phyloP scores from a whole-genome alignment of 1,284 basidiomycete species.

The Lentinula novae-zelandiae region DNA sequence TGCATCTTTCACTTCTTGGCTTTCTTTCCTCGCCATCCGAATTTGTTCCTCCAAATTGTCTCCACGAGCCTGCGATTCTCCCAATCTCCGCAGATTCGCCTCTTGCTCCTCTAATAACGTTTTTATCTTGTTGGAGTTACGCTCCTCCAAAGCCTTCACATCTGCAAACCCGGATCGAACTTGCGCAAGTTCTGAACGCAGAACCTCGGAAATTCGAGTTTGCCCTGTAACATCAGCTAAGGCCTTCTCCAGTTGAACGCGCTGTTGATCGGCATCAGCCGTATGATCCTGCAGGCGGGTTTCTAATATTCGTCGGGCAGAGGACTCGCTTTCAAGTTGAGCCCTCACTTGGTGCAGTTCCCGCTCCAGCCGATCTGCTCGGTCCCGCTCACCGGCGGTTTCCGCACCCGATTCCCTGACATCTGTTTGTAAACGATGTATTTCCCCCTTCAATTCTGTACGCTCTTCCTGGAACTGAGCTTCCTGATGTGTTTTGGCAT shows the following conservation, averaged over 20 bases:
- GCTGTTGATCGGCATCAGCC: constrained; percentile 55
- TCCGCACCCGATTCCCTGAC: constrained; percentile 36
- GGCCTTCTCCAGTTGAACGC: constrained; percentile 56
- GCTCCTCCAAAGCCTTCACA: constrained; percentile 66
- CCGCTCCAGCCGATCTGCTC: constrained; percentile 50
- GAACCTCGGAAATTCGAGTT: constrained; percentile 54
- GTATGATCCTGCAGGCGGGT: constrained; percentile 63
- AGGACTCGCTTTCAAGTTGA: constrained; percentile 59
- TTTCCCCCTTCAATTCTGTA: constrained; percentile 47
- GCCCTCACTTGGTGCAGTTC: constrained; percentile 63
- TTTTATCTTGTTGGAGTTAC: constrained; percentile 60
- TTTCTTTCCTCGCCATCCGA: constrained; percentile 58
- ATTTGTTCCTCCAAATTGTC: constrained; percentile 76
- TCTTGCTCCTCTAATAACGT: constrained; percentile 73
- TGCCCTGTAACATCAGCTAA: constrained; percentile 68
- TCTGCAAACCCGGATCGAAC: constrained; percentile 66
- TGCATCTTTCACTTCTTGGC: constrained; percentile 62
- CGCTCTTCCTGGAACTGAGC: constrained; percentile 52
- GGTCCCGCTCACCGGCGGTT: constrained; percentile 43
- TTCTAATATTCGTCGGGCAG: constrained; percentile 59
- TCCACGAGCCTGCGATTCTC: constrained; percentile 68
- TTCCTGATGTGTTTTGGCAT: constrained; percentile 52
- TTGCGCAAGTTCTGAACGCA: constrained; percentile 69
- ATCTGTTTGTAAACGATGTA: constrained; percentile 44
- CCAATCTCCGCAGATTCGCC: constrained; percentile 61